These are phyloP conservation scores for Aspergillus ruber DNA, from an alignment of 2,329 filamentous ascomycete species.

Conservation along the genomic window DNA sequence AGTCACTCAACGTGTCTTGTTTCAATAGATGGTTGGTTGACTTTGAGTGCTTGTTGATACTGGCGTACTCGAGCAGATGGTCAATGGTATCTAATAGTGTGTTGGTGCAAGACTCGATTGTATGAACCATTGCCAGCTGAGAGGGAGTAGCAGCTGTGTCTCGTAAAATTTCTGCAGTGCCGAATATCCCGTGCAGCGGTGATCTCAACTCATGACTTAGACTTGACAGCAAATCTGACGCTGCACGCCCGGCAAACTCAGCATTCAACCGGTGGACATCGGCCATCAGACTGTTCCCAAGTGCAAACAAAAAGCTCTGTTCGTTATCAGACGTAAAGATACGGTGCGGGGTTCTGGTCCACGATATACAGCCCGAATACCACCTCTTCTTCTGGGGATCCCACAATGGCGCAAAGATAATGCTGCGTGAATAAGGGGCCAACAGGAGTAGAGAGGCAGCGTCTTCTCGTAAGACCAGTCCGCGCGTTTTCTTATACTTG, in stretches of 20 bases:
- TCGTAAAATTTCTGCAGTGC: slow-evolving; percentile 25
- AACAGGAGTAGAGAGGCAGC: slow-evolving; percentile 17
- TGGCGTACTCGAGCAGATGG: slow-evolving; percentile 27
- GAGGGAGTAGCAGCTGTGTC: slow-evolving; percentile 21
- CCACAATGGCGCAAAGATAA: slow-evolving; percentile 28
- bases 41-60: slow-evolving; percentile 17
- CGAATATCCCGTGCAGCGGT: slow-evolving; percentile 32
- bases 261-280: slow-evolving; percentile 26
- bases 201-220: slow-evolving; percentile 32
- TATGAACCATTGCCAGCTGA: slow-evolving; percentile 26
- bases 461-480: slow-evolving; percentile 10
- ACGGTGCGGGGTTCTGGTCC: slow-evolving; percentile 21
- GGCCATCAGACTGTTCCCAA: slow-evolving; percentile 29
- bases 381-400: slow-evolving; percentile 25
- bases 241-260: slow-evolving; percentile 24
- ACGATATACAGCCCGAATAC: slow-evolving; percentile 23
- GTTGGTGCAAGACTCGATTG: slow-evolving; percentile 35
- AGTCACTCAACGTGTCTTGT: background rate
- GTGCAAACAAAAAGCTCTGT: slow-evolving; percentile 22
- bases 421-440: slow-evolving; percentile 18
- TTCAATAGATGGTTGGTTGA: slow-evolving; percentile 1
- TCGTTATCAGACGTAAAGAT: slow-evolving; percentile 22
- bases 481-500: slow-evolving; percentile 10
- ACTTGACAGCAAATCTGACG: slow-evolving; percentile 26
- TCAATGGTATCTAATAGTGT: slow-evolving; percentile 40